Base-by-base conservation (phyloP, 805 yeast species). In the Ascoidea tarda region DNA sequence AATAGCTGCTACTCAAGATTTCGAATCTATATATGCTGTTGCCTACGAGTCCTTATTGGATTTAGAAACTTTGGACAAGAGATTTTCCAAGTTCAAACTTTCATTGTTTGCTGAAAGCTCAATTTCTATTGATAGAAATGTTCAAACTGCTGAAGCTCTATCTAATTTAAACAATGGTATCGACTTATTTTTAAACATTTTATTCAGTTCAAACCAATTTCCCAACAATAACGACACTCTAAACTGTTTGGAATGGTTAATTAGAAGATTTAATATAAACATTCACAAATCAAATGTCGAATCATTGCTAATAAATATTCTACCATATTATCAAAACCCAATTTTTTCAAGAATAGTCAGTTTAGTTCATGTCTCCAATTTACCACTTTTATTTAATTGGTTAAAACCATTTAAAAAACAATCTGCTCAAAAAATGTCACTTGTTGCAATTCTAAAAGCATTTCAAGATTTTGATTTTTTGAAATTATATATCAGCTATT, bases 1-100 rank as follows among this genome's bases (percentile, higher is more conserved):
- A 60, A 81, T 80, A 55, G 99, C 99, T 16, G 87, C 95, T n/a
- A 78, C 90, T 44, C 98, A 93, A 70, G 99, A 93, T 65, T 90
- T 79, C 62, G 96, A 89, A 59, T 74, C 83, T 48, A 81, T 93
- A 54, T 85, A 75, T 62, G 77, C 81, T 51, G 78, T 78, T 53
- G 84, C 93, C 2, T 60, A 77, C 5, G 93, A 85, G 53, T 96
- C 95, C 0, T 72, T 90, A 48, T 80, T 78, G 33, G 90, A 86
- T 59, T 71, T 93, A 51, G 77, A 76, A 48, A 70, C 76, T 16
- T 66, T 91, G 33, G 97, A 93, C 62, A 72, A 77, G n/a, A 75
- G 91, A 51, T 91, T 93, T 66, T 64, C 71, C 3, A 76, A 75
- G 58, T 93, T 91, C 65, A 76, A 75, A 59, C 72, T 70, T 53